phyloP scores from a whole-genome alignment of 75 land plant genomes.

The Ceratopteris richardii region DNA sequence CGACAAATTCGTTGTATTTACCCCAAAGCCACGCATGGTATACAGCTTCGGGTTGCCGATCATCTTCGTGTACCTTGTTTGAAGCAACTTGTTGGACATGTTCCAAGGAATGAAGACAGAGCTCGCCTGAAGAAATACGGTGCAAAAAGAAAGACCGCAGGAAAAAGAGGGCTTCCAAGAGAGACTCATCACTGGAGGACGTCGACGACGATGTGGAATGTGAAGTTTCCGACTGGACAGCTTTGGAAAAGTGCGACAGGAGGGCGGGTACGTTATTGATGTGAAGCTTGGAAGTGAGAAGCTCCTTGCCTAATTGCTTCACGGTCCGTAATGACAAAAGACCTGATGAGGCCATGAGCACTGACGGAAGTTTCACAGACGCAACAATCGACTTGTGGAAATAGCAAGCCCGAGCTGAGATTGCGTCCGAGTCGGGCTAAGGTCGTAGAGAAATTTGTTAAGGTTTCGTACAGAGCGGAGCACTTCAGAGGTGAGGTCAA shows the following conservation, averaged over 20 bases:
- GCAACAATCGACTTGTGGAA: too few species aligned
- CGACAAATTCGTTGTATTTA: conserved; percentile 57
- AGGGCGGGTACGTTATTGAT: conserved; percentile 79
- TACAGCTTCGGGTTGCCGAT: conserved; percentile 50
- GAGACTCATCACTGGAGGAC: conserved; percentile 4
- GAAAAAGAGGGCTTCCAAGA: conserved; percentile 57
- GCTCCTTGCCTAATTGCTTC: conserved; percentile 45
- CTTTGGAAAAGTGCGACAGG: conserved; percentile 38
- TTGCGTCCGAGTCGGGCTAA: too few species aligned
- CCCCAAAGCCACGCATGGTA: conserved; percentile 60
- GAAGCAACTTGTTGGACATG: background rate
- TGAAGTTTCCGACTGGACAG: conserved; percentile 10
- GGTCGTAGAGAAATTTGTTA: too few species aligned
- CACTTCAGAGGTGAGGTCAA: too few species aligned
- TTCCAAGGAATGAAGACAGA: conserved; percentile 7
- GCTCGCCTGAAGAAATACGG: conserved; percentile 36
- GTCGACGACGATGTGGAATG: too few species aligned
- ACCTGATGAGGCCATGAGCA: too few species aligned
- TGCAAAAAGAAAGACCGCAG: conserved; percentile 82
- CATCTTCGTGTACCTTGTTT: conserved; percentile 5
- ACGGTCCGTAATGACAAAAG: too few species aligned
- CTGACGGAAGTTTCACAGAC: too few species aligned
- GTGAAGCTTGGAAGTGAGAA: conserved; percentile 60
- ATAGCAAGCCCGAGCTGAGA: too few species aligned
- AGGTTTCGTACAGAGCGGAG: too few species aligned